A percentile compares a stretch with the other conserved stretches of the same genome.
Evolutionary conservation across 306 rosid species (phyloP).

Genomic region (Lagenaria siceraria): DNA sequence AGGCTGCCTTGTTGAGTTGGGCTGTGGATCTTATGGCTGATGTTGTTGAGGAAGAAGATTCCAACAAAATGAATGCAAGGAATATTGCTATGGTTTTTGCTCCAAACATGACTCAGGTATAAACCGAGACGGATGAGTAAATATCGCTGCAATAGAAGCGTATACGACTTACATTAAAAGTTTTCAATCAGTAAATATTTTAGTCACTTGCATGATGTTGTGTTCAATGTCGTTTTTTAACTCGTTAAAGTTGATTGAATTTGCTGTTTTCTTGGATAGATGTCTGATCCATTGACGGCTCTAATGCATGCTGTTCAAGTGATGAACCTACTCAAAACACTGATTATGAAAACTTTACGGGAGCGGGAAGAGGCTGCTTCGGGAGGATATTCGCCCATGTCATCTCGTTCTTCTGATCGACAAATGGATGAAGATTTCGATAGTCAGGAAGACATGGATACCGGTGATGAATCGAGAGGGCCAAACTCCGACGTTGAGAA

Average conservation of each 20-base stretch:
- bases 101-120: conserved; percentile 95
- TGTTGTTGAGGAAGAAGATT: conserved; percentile 84
- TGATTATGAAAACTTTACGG: conserved; percentile 59
- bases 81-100: conserved; percentile 97
- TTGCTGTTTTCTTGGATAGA: conserved; percentile 34
- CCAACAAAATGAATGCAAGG: conserved; percentile 89
- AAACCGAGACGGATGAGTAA: neutral
- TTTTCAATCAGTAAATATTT: neutral
- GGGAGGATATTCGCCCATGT: conserved; percentile 62
- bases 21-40: conserved; percentile 93
- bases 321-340: conserved; percentile 87
- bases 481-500: conserved; percentile 29
- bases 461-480: conserved; percentile 44
- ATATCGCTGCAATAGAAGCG: neutral
- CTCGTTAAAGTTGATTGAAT: neutral
- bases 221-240: neutral
- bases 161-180: neutral
- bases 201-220: neutral
- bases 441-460: conserved; percentile 63
- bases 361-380: conserved; percentile 64
- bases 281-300: conserved; percentile 98
- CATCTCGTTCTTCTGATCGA: conserved; percentile 49
- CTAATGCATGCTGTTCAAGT: conserved; percentile 99
- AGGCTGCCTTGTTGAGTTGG: conserved; percentile 68
- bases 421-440: conserved; percentile 52